These are phyloP conservation scores for Zygosaccharomyces bisporus DNA, from an alignment of 805 yeast genomes.

Conservation along the genomic window DNA sequence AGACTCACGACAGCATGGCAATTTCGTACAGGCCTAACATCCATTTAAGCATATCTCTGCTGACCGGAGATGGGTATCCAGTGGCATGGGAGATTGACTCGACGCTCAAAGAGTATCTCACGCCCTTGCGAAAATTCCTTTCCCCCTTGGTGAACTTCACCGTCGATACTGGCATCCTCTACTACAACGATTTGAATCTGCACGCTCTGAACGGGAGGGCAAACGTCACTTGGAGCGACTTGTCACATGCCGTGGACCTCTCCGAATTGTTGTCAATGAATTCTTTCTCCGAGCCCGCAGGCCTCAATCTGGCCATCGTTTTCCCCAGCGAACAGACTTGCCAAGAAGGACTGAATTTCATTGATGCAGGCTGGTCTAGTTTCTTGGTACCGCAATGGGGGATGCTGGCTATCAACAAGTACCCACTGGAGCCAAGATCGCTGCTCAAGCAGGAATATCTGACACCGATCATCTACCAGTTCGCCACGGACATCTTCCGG, in stretches of 20 bases:
- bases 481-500: conserved; percentile 70
- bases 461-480: conserved; percentile 57
- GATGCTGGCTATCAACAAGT: conserved; percentile 11
- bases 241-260: conserved; percentile 75
- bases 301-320: conserved; percentile 61
- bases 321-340: conserved; percentile 30
- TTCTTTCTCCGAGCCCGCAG: conserved; percentile 57
- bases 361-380: conserved; percentile 26
- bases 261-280: conserved; percentile 62
- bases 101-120: conserved; percentile 47
- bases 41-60: conserved; percentile 70
- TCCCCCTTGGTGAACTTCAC: conserved; percentile 63
- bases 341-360: conserved; percentile 42
- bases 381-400: conserved; percentile 48
- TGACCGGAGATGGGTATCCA: conserved; percentile 65
- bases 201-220: conserved; percentile 25
- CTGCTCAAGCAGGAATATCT: conserved; percentile 31
- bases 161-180: conserved; percentile 73
- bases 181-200: conserved; percentile 43
- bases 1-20: conserved; percentile 25
- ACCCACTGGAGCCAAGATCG: conserved; percentile 12
- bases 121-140: conserved; percentile 53
- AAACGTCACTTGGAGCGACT: conserved; percentile 45
- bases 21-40: conserved; percentile 51
- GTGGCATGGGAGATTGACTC: conserved; percentile 70